Evolutionary conservation across 2,329 filamentous ascomycete species (phyloP).

Genomic region (Phialocephala sp.): DNA sequence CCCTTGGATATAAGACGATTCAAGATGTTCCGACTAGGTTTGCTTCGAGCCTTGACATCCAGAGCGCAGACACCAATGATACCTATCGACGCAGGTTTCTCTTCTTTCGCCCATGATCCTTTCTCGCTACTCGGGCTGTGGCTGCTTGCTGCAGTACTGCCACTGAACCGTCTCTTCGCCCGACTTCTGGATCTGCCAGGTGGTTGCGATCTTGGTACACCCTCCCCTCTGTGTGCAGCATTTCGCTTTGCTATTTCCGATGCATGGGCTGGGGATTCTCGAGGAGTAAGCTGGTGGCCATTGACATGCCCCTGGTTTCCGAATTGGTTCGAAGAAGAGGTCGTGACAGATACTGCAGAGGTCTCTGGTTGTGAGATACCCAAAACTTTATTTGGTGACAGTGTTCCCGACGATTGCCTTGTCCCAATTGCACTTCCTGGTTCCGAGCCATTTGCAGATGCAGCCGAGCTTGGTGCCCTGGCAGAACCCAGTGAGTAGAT

Average conservation of each 20-base stretch:
- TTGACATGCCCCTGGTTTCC: constrained; percentile 50
- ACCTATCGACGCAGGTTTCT: constrained; percentile 66
- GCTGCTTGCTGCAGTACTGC: constrained; percentile 81
- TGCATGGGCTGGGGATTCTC: constrained; percentile 40
- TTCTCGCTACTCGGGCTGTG: constrained; percentile 79
- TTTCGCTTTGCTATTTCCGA: constrained; percentile 42
- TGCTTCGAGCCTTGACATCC: constrained; percentile 94
- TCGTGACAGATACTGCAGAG: constrained; percentile 59
- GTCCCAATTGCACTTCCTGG: constrained; percentile 29
- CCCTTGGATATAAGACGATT: constrained; percentile 88
- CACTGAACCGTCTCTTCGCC: constrained; percentile 77
- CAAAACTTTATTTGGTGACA: constrained; percentile 30
- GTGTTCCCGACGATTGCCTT: constrained; percentile 32
- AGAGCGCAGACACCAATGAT: constrained; percentile 93
- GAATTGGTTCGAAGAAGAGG: constrained; percentile 51
- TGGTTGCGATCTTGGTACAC: constrained; percentile 44
- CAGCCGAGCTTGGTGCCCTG: constrained; percentile 54
- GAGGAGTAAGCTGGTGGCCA: constrained; percentile 52
- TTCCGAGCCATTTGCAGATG: constrained; percentile 62
- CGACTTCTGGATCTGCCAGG: constrained; percentile 69
- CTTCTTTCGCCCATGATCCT: constrained; percentile 53
- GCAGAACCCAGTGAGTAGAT: constrained; percentile 72
- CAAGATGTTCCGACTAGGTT: constrained; percentile 94
- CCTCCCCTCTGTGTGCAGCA: constrained; percentile 40
- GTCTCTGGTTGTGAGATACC: constrained; percentile 53